phyloP scores from a whole-genome alignment of 495 filamentous ascomycete genomes.

The Talaromyces borbonicus region DNA sequence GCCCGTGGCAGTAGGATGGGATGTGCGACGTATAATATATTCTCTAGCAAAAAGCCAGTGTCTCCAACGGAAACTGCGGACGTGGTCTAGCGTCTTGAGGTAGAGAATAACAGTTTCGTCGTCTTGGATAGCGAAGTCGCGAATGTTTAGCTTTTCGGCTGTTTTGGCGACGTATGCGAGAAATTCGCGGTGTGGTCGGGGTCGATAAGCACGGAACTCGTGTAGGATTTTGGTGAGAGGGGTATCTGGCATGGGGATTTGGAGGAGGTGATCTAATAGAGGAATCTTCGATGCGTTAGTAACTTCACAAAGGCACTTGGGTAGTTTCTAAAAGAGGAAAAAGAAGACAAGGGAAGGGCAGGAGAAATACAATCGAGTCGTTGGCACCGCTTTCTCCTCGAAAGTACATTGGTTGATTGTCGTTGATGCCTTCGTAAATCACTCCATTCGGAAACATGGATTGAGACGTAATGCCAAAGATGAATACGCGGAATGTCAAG shows the following conservation, averaged over 20 bases:
- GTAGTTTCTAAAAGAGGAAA: too few species aligned
- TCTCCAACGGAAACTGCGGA: conserved; percentile 84
- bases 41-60: conserved; percentile 94
- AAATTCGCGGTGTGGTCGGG: conserved; percentile 76
- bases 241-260: conserved; percentile 71
- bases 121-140: conserved; percentile 50
- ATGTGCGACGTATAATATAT: conserved; percentile 78
- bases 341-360: neutral
- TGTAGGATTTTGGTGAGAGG: conserved; percentile 75
- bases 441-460: conserved; percentile 89
- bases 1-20: conserved; percentile 79
- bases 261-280: conserved; percentile 71
- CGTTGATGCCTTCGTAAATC: conserved; percentile 71
- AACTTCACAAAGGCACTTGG: too few species aligned
- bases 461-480: conserved; percentile 83
- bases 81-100: conserved; percentile 65
- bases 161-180: conserved; percentile 56
- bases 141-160: conserved; percentile 45
- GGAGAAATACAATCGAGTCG: conserved; percentile 58
- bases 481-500: conserved; percentile 81
- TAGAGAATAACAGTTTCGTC: conserved; percentile 49
- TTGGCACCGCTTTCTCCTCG: conserved; percentile 86
- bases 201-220: conserved; percentile 79
- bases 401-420: conserved; percentile 59
- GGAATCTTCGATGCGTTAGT: conserved; percentile 51